phyloP scores from a whole-genome alignment of 106 monocot genomes.

The Dendrobium chrysotoxum region DNA sequence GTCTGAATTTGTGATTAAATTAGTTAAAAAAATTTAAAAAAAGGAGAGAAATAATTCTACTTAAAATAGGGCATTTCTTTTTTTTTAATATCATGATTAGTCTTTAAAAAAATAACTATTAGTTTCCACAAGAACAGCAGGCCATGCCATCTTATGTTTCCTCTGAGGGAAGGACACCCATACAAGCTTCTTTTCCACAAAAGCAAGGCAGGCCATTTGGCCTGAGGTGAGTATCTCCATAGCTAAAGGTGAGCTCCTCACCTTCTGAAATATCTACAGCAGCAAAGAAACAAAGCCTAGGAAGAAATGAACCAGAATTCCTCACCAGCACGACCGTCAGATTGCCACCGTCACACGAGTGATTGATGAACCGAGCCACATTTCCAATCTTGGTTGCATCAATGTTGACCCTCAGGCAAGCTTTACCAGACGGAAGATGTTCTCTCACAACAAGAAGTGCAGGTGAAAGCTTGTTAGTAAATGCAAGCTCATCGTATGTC shows the following conservation, averaged over 20 bases:
- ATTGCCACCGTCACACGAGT: conserved; percentile 94
- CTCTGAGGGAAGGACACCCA: conserved; percentile 71
- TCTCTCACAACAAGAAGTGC: conserved; percentile 83
- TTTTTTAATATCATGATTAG: no score
- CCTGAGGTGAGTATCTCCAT: conserved; percentile 34
- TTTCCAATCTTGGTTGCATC: conserved; percentile 84
- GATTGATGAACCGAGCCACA: conserved; percentile 83
- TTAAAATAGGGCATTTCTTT: no score
- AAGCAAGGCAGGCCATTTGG: conserved; percentile 48
- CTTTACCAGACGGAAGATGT: conserved; percentile 86
- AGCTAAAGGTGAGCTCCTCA: conserved; percentile 80
- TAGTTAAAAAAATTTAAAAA: no score
- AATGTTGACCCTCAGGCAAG: conserved; percentile 78
- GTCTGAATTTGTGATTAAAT: no score
- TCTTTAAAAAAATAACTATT: no score
- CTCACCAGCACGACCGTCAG: conserved; percentile 51
- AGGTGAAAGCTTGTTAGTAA: conserved; percentile 23
- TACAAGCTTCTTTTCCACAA: conserved; percentile 57
- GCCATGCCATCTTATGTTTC: conserved; percentile 41
- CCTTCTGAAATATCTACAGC: conserved; percentile 46
- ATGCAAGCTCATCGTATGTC: conserved; percentile 50
- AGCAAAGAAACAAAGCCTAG: conserved; percentile 88
- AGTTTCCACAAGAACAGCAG: not conserved
- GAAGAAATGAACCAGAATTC: conserved; percentile 62
- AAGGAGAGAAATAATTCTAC: no score